These are phyloP conservation scores for Phalaenopsis equestris DNA, from an alignment of 106 monocot genomes.

Conservation along the genomic window DNA sequence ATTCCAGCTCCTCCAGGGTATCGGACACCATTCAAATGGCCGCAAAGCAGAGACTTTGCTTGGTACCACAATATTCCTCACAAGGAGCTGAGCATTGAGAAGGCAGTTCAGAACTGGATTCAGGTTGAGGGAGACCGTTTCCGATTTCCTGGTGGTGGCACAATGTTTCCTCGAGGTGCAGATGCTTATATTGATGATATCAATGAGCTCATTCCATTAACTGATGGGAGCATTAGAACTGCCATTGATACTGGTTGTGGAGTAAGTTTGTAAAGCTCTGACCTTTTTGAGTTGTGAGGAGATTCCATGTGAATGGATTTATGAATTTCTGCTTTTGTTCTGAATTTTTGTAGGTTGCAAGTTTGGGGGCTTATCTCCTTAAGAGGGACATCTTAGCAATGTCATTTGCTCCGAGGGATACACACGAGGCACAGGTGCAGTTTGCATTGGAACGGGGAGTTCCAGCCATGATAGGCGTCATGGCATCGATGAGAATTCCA, in stretches of 20 bases:
- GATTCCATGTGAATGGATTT: background rate
- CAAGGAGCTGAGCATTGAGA: conserved; percentile 62
- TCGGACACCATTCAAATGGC: conserved; percentile 50
- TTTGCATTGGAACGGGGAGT: conserved; percentile 64
- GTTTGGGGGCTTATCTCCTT: conserved; percentile 53
- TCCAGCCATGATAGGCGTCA: conserved; percentile 53
- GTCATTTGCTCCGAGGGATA: conserved; percentile 65
- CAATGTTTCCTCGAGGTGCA: conserved; percentile 49
- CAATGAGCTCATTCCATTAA: conserved; percentile 37
- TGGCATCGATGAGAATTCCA: conserved; percentile 43
- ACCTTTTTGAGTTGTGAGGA: background rate
- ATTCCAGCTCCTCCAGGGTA: conserved; percentile 53
- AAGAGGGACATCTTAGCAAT: conserved; percentile 49
- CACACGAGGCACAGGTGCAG: conserved; percentile 59
- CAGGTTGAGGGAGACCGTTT: conserved; percentile 48
- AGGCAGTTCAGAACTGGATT: conserved; percentile 61
- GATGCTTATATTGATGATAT: conserved; percentile 63
- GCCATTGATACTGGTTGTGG: conserved; percentile 58
- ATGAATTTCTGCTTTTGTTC: conserved; percentile 4
- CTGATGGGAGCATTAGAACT: conserved; percentile 44
- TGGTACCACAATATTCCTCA: conserved; percentile 57
- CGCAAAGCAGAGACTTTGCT: conserved; percentile 47
- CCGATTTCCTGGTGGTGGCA: conserved; percentile 55
- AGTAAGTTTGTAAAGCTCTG: conserved; percentile 15
- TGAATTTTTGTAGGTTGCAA: conserved; percentile 31